Conservation (phyloP, 257 asterid genomes). For the Forsythia viridissima region DNA sequence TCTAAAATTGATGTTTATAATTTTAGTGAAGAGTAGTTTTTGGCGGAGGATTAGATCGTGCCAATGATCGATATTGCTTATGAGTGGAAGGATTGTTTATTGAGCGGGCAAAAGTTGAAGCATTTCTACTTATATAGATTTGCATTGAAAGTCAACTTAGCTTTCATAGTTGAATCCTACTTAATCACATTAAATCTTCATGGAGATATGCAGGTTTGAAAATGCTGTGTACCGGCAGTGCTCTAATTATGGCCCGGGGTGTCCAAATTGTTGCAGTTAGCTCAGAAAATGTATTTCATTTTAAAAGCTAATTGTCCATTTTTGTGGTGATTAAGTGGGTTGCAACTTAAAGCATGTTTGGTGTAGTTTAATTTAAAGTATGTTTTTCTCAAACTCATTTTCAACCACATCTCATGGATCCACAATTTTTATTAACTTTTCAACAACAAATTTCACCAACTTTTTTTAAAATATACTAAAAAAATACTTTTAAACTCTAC, state of each 20-base stretch:
- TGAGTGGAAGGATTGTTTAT: neutral
- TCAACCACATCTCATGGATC: too few relatives aligned
- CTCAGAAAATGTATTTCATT: neutral
- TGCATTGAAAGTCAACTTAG: neutral
- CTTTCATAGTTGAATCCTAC: neutral
- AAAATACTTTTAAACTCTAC: too few relatives aligned
- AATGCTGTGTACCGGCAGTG: too few relatives aligned
- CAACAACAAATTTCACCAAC: too few relatives aligned
- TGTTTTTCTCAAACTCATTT: too few relatives aligned
- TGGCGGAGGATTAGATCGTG: slow-evolving; percentile 7
- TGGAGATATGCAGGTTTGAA: neutral
- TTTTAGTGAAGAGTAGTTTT: neutral
- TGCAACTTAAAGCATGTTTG: too few relatives aligned
- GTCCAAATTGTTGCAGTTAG: neutral
- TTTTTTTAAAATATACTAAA: too few relatives aligned
- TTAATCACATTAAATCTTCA: neutral
- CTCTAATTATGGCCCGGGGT: neutral
- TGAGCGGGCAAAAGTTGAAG: neutral
- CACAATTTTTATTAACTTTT: too few relatives aligned
- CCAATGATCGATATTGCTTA: neutral
- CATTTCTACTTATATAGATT: neutral
- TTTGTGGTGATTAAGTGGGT: neutral
- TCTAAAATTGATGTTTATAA: slow-evolving; percentile 8
- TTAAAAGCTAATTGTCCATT: neutral
- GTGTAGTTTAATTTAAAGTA: too few relatives aligned